Evolutionary conservation across 129 eudicot species (phyloP), one percentile per base, ranked within the genome.

Genomic region (Saposhnikovia divaricata): DNA sequence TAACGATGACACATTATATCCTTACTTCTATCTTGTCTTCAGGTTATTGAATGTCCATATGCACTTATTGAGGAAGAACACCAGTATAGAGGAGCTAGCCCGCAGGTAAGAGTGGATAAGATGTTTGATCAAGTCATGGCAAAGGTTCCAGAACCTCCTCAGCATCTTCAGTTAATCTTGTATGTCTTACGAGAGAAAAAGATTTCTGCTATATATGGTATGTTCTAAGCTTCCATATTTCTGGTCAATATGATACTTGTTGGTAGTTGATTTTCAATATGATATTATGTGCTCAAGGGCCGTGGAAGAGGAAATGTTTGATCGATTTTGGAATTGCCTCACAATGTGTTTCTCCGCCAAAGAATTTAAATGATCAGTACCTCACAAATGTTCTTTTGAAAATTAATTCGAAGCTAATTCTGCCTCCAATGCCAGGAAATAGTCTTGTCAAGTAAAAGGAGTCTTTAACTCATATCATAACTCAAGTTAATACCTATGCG

Each of bases 111-210:
- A 76, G 97, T 92, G 51, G 97, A 92, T 66, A 87, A 83, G 82
- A 95, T 95, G 92, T 89, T 89, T 89, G 96, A 95, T 59, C 86
- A 84, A 80, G 80, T 95, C 57, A 82, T 46, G 77, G 83, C 87
- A 73, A 95, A 90, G 86, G 81, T 92, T 38, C 89, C 92, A 28
- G 91, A 85, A 69, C 83, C 90, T 77, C 93, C 96, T 72, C 80
- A 90, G 69, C 82, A 89, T 77, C 94, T 92, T 75, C 80, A 92
- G 69, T 89, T 95, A 84, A 89, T 95, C 6, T 90, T 95, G 57
- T 92, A 97, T 80, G 92, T 95, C 72, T 82, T 95, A 84, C 91
- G 96, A 23, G 98, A 89, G 79, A 80, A 86, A 74, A 92, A 92
- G 87, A 90, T 74, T 74, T 92, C 87, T 63, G 94, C 87, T 72